Percentiles rank a stretch among this genome's conserved stretches.
These are phyloP conservation scores for Aspergillus latus DNA, from an alignment of 2,329 filamentous ascomycete species.

Conservation along the genomic window DNA sequence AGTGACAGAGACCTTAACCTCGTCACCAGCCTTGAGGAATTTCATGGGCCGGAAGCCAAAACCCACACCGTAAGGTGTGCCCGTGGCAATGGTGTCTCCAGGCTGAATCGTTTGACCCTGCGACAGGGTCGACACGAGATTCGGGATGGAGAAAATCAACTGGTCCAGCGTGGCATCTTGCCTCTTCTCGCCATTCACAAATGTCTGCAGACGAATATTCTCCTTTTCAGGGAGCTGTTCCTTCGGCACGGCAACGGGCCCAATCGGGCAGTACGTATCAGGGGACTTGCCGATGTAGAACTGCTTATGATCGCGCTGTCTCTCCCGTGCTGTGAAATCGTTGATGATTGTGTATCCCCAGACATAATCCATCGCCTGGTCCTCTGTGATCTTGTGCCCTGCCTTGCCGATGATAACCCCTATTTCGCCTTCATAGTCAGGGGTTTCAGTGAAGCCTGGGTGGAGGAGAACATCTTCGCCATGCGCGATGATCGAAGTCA, in stretches of 20 bases:
- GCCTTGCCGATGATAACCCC: slow-evolving; percentile 56
- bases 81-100: slow-evolving; percentile 54
- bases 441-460: slow-evolving; percentile 48
- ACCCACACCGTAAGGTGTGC: slow-evolving; percentile 40
- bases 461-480: slow-evolving; percentile 51
- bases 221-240: slow-evolving; percentile 43
- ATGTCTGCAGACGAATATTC: slow-evolving; percentile 44
- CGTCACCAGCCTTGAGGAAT: slow-evolving; percentile 45
- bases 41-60: slow-evolving; percentile 48
- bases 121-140: slow-evolving; percentile 50
- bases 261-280: slow-evolving; percentile 59
- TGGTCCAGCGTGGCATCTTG: slow-evolving; percentile 52
- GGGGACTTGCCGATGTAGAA: slow-evolving; percentile 60
- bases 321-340: slow-evolving; percentile 56
- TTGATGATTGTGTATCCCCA: slow-evolving; percentile 61
- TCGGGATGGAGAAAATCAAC: slow-evolving; percentile 52
- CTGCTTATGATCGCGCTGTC: slow-evolving; percentile 60
- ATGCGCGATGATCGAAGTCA: slow-evolving; percentile 53
- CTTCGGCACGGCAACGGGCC: slow-evolving; percentile 54
- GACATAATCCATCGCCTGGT: slow-evolving; percentile 52
- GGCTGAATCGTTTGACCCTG: slow-evolving; percentile 52
- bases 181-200: slow-evolving; percentile 53
- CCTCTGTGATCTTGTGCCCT: slow-evolving; percentile 46
- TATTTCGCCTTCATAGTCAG: slow-evolving; percentile 60
- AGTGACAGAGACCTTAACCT: slow-evolving; percentile 45